phyloP scores from a whole-genome alignment of 1,284 basidiomycete genomes.

The Cerrena zonata region DNA sequence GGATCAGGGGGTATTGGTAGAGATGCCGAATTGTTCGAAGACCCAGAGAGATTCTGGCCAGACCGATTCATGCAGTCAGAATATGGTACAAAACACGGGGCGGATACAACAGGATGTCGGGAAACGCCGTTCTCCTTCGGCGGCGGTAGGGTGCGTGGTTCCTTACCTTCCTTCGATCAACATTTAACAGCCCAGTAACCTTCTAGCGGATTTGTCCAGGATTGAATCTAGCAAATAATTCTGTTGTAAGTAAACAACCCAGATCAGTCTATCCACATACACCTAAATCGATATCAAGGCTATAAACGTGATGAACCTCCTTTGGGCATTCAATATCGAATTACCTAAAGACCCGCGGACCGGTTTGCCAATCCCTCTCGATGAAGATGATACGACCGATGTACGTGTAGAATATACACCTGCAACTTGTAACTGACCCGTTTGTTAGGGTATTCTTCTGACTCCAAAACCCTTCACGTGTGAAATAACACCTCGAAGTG shows the following conservation, averaged over 20 bases:
- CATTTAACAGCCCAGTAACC: neutral
- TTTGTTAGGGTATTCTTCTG: too few relatives aligned
- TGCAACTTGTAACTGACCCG: too few relatives aligned
- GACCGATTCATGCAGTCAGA: conserved; percentile 6
- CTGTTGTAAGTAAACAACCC: neutral
- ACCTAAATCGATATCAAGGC: too few relatives aligned
- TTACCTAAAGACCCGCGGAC: conserved; percentile 5
- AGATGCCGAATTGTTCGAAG: conserved; percentile 3
- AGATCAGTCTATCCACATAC: too few relatives aligned
- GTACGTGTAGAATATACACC: too few relatives aligned
- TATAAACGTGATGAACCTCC: conserved; percentile 10
- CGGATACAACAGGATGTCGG: conserved; percentile 2
- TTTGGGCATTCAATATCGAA: conserved; percentile 12
- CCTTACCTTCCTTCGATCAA: too few relatives aligned
- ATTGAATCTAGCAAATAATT: conserved; percentile 4
- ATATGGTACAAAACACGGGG: conserved; percentile 3
- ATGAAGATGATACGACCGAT: conserved; percentile 1
- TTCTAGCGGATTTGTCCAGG: conserved; percentile 8
- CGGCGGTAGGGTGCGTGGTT: conserved; percentile 7
- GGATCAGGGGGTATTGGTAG: neutral
- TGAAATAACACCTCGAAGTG: too few relatives aligned
- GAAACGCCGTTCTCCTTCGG: conserved; percentile 6
- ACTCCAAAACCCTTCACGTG: too few relatives aligned
- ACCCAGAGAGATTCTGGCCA: conserved; percentile 5
- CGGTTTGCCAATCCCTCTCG: neutral